Evolutionary conservation across 2,329 filamentous ascomycete genomes (phyloP), one percentile per base, ranked within the genome.

Genomic region (Leptographium radiaticola): DNA sequence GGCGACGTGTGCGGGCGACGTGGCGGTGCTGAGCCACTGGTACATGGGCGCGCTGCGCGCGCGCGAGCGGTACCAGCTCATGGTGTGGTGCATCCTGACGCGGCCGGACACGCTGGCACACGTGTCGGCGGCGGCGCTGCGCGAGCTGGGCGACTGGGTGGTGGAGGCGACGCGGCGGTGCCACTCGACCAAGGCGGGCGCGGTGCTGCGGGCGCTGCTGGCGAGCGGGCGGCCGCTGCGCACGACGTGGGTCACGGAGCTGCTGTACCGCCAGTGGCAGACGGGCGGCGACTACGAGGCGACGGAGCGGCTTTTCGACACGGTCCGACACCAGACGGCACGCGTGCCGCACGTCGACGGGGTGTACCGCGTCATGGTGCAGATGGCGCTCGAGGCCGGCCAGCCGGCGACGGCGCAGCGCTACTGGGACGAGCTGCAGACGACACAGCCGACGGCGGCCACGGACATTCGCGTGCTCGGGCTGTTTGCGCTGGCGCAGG

Each of bases 281-380:
- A 62, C 60, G 9, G 52, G 63, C 16, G 34, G 59, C 34, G 54
- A 66, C 38, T 65, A 68, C 5, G 40, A 55, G 6, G 57, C 59
- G 50, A 56, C 61, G 1, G 57, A 61, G 42, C 55, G 52, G 2
- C 55, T 71, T 2, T 69, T 67, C 55, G 36, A 51, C 11, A 25
- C 31, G 10, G 34, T 31, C 15, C 38, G 18, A 10, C 15, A 10
- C 2, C 15, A 2, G 33, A n/a, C 34, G 0, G 56, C 65, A n/a
- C 47, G 60, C 4, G 57, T 63, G 12, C 57, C 20, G 10, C 60
- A 67, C 43, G 62, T 65, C 3, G 57, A 69, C 40, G 63, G 59
- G 10, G 54, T 67, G 9, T 71, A 69, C 55, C 65, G 68, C 25
- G 59, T 66, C 43, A 70, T 74, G 67, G 58, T 71, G 6, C 68